phyloP scores from a whole-genome alignment of 2,329 filamentous ascomycete genomes.

The Xylariaceae sp. region DNA sequence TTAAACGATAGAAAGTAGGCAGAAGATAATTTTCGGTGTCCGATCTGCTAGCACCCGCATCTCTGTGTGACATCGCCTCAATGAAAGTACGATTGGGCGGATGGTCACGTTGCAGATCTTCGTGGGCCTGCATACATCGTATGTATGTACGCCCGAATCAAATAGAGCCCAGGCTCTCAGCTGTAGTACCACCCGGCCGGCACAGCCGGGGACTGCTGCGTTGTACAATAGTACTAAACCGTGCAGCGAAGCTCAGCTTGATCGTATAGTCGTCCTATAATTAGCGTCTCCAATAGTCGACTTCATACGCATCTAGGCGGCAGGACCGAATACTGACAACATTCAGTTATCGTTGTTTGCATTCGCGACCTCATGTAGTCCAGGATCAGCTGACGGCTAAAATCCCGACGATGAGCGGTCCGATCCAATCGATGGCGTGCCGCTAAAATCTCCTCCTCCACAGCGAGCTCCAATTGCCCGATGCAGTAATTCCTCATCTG shows the following conservation, averaged over 20 bases:
- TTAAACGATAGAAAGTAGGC: neutral
- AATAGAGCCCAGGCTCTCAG: slow-evolving; percentile 14
- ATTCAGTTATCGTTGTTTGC: too few relatives aligned
- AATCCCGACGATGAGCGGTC: neutral
- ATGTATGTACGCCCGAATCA: neutral
- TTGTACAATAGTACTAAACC: too few relatives aligned
- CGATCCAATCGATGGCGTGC: neutral
- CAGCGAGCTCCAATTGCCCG: slow-evolving; percentile 22
- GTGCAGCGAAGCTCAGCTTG: neutral
- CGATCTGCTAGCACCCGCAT: slow-evolving; percentile 11
- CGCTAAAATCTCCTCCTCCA: slow-evolving; percentile 9
- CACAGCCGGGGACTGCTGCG: neutral
- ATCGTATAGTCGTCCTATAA: slow-evolving; percentile 1
- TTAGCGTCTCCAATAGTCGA: neutral
- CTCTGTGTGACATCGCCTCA: slow-evolving; percentile 18
- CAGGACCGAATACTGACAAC: too few relatives aligned
- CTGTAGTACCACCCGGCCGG: slow-evolving; percentile 5
- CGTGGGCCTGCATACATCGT: slow-evolving; percentile 3
- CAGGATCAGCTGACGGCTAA: neutral
- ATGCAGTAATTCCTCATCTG: slow-evolving; percentile 26
- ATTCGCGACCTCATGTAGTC: too few relatives aligned
- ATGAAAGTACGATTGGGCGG: slow-evolving; percentile 15
- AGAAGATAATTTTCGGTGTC: slow-evolving; percentile 7
- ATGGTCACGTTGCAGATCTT: slow-evolving; percentile 23
- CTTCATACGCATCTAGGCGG: neutral